phyloP scores from a whole-genome alignment of 2,329 filamentous ascomycete species.

The Diplocarpon rosae region DNA sequence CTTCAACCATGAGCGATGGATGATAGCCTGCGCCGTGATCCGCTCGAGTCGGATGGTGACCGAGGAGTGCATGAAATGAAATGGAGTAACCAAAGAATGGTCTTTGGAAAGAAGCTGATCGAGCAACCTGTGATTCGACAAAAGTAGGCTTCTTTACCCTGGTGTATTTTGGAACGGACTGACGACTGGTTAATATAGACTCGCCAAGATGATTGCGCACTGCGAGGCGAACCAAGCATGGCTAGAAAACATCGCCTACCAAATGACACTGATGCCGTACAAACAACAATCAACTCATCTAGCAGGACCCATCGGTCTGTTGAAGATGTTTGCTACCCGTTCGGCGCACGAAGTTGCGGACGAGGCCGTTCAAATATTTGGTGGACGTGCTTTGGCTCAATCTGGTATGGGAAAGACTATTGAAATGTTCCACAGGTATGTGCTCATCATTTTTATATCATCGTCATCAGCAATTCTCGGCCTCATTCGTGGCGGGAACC shows the following conservation, averaged over 20 bases:
- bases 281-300: constrained; percentile 62
- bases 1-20: constrained; percentile 81
- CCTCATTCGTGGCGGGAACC: neutral
- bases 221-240: constrained; percentile 76
- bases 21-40: constrained; percentile 57
- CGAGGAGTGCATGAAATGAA: constrained; percentile 81
- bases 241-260: constrained; percentile 75
- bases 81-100: constrained; percentile 77
- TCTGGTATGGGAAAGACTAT: constrained; percentile 73
- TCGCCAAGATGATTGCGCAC: constrained; percentile 79
- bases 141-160: constrained; percentile 42
- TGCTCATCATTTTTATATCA: constrained; percentile 26
- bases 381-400: constrained; percentile 69
- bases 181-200: constrained; percentile 36
- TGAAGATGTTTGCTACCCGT: constrained; percentile 70
- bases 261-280: constrained; percentile 81
- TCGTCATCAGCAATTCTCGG: neutral
- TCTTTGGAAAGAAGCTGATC: constrained; percentile 73
- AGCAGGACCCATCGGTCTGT: constrained; percentile 68
- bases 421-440: constrained; percentile 64
- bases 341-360: constrained; percentile 72
- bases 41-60: constrained; percentile 58
- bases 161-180: constrained; percentile 1
- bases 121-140: constrained; percentile 74
- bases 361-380: constrained; percentile 77